Conservation (phyloP, 2,329 filamentous ascomycete genomes). For the Monilinia fructigena region DNA sequence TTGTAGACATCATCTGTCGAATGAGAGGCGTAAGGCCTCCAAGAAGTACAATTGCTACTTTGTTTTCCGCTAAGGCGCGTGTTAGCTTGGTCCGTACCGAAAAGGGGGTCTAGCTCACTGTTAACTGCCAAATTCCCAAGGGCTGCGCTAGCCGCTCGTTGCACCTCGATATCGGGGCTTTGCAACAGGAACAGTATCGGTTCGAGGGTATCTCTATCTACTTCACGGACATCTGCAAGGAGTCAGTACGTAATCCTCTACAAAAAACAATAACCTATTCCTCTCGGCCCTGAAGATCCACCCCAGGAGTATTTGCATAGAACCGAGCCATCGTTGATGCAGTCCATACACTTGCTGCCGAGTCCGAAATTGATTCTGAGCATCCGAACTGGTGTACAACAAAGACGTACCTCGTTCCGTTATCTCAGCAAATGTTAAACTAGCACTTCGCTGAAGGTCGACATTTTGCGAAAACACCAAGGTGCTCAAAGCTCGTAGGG, state of each 20-base stretch:
- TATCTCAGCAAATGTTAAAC: conserved; percentile 97
- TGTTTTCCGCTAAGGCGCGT: conserved; percentile 78
- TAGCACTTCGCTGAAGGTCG: conserved; percentile 93
- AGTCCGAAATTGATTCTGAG: neutral
- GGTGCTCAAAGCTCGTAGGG: conserved; percentile 87
- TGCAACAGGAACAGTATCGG: conserved; percentile 94
- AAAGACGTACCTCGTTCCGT: conserved; percentile 81
- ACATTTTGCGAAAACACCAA: conserved; percentile 99
- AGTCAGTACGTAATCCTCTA: conserved; percentile 27
- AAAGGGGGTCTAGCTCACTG: conserved; percentile 57
- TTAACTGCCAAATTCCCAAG: conserved; percentile 96
- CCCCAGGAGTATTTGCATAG: neutral
- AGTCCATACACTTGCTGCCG: neutral
- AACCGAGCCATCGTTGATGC: neutral
- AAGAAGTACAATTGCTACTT: conserved; percentile 90
- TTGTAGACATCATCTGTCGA: conserved; percentile 95
- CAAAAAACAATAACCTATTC: neutral
- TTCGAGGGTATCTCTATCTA: conserved; percentile 90
- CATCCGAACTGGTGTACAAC: conserved; percentile 3
- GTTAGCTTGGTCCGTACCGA: conserved; percentile 44
- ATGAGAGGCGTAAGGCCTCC: conserved; percentile 89
- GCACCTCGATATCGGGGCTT: conserved; percentile 94
- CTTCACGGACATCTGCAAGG: conserved; percentile 83
- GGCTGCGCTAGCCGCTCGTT: conserved; percentile 92
- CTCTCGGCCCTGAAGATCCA: neutral